Percentiles rank a stretch among this genome's conserved stretches.
Evolutionary conservation across 805 yeast species (phyloP).

Genomic region (Ogataea pignaliae): DNA sequence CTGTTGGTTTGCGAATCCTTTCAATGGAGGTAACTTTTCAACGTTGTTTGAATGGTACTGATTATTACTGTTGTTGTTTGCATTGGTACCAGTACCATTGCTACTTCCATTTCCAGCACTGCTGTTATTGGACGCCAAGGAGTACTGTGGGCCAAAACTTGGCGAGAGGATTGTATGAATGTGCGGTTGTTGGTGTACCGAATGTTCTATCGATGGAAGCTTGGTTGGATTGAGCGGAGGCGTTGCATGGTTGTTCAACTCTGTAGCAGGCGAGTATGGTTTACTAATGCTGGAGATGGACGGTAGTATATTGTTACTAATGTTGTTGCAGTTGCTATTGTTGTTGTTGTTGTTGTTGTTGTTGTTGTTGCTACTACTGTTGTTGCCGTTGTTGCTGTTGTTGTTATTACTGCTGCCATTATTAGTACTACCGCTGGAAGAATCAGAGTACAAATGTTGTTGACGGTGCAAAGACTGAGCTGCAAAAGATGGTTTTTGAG

Average conservation of each 20-base stretch:
- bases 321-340: conserved; percentile 13
- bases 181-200: conserved; percentile 7
- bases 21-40: conserved; percentile 23
- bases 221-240: conserved; percentile 24
- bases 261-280: conserved; percentile 31
- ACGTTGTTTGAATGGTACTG: conserved; percentile 6
- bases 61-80: not conserved
- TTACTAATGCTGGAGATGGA: conserved; percentile 21
- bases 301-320: conserved; percentile 12
- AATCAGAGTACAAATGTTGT: not conserved
- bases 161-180: conserved; percentile 26
- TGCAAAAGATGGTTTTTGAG: conserved; percentile 11
- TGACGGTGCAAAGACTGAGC: conserved; percentile 12
- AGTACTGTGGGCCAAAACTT: conserved; percentile 29
- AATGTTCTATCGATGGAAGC: conserved; percentile 16
- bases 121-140: conserved; percentile 25
- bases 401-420: not conserved
- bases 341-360: conserved; percentile 20
- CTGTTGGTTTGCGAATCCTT: conserved; percentile 6
- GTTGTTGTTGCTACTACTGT: too few relatives aligned
- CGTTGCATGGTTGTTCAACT: conserved; percentile 20
- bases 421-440: too few relatives aligned
- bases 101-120: not conserved
- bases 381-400: too few relatives aligned
- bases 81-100: not conserved